phyloP scores from a whole-genome alignment of 2,329 filamentous ascomycete species.

The Xylaria sp. region DNA sequence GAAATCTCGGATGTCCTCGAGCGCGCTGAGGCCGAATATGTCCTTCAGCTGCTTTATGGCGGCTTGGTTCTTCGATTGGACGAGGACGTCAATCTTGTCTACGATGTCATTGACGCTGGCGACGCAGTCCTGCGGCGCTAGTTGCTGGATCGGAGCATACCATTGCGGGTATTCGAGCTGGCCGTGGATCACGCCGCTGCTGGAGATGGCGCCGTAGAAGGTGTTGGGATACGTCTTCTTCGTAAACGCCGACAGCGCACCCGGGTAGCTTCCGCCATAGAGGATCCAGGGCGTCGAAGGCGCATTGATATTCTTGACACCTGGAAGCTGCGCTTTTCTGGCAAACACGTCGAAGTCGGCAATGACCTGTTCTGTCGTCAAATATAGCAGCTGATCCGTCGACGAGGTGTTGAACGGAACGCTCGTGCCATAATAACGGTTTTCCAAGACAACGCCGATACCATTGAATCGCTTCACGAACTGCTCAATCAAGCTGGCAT shows the following conservation, averaged over 20 bases:
- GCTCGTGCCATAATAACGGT: conserved; percentile 62
- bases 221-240: conserved; percentile 57
- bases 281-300: conserved; percentile 53
- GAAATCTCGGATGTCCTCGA: conserved; percentile 58
- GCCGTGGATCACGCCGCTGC: conserved; percentile 57
- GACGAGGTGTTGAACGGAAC: conserved; percentile 59
- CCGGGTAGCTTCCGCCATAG: conserved; percentile 47
- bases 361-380: conserved; percentile 63
- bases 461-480: conserved; percentile 50
- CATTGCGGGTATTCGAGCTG: conserved; percentile 58
- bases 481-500: conserved; percentile 24
- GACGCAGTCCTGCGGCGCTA: conserved; percentile 60
- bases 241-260: conserved; percentile 52
- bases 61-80: conserved; percentile 52
- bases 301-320: conserved; percentile 54
- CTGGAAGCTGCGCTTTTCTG: conserved; percentile 57
- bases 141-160: conserved; percentile 61
- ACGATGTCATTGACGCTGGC: conserved; percentile 59
- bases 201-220: conserved; percentile 59
- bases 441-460: conserved; percentile 63
- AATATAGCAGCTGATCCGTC: conserved; percentile 59
- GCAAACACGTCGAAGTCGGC: conserved; percentile 64
- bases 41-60: conserved; percentile 58
- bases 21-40: conserved; percentile 57
- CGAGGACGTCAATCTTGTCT: conserved; percentile 59